Base-by-base conservation (phyloP, 2,329 filamentous ascomycete genomes). In the Pseudogymnoascus pannorum region DNA sequence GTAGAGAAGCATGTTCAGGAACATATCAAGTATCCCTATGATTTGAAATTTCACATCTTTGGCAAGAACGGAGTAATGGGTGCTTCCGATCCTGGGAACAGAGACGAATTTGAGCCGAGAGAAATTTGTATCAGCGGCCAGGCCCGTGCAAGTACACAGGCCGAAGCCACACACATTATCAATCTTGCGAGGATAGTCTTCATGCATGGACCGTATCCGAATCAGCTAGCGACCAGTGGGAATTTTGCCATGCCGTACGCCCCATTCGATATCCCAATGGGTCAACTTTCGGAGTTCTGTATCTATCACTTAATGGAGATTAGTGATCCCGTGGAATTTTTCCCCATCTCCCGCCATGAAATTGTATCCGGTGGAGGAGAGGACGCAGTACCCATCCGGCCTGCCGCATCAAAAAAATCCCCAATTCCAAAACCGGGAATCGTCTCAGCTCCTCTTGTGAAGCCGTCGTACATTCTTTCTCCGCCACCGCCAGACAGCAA, bases 201-300 rank as follows among this genome's bases (percentile, higher is more conserved):
- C n/a, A 71, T 77, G 51, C 81, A 84, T 63, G 76, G 71, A 0
- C 73, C 76, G 0, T 83, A 83, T 60, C 70, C 73, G 0, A 75
- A 76, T 0, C 80, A 83, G 66, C 77, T 78, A n/a, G 80, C 79
- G 0, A 83, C 79, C 0, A 73, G 75, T 0, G 81, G 81, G 0
- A 83, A 83, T 62, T 76, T 83, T 44, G 79, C 76, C 0, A 75
- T 75, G 33, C 75, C 74, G 1, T 74, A 76, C n/a, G 74, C 74
- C 29, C 73, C 74, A 29, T 67, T 68, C 33, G 71, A 74, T 14
- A 74, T 75, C 16, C 66, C 73, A 8, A 65, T 74, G 24, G 77
- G 80, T 0, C 72, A 74, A 2, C 77, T 72, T 62, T 71, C 75
- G 6, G 70, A 77, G 54, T 81, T 81, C 64, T 76, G 70, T 6